Conservation (phyloP, 805 yeast species). For the Starmerella vitae region DNA sequence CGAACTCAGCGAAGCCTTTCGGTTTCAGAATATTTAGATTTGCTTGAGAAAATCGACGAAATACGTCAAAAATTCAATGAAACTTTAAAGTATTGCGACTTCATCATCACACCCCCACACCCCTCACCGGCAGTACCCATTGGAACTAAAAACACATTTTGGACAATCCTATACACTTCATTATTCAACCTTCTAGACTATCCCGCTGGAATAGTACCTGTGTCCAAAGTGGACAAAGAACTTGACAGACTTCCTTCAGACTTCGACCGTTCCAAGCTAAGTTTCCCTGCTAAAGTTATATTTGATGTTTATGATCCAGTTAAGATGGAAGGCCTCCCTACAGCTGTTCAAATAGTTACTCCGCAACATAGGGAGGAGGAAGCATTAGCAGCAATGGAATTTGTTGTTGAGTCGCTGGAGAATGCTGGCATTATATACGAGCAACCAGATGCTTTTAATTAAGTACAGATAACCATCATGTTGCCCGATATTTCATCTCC, state of each 20-base stretch:
- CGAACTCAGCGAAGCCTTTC: slow-evolving; percentile 25
- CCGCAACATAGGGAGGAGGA: slow-evolving; percentile 50
- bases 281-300: slow-evolving; percentile 33
- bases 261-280: slow-evolving; percentile 22
- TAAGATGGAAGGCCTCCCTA: slow-evolving; percentile 46
- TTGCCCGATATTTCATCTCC: neutral
- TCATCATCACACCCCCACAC: slow-evolving; percentile 30
- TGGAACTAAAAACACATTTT: slow-evolving; percentile 26
- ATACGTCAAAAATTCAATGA: slow-evolving; percentile 25
- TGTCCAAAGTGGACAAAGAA: slow-evolving; percentile 37
- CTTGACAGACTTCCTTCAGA: slow-evolving; percentile 25
- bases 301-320: slow-evolving; percentile 39
- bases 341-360: slow-evolving; percentile 51
- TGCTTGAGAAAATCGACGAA: slow-evolving; percentile 28
- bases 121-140: slow-evolving; percentile 34
- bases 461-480: neutral
- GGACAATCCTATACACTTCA: slow-evolving; percentile 40
- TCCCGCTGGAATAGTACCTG: slow-evolving; percentile 45
- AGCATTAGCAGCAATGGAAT: slow-evolving; percentile 36
- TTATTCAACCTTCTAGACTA: slow-evolving; percentile 44
- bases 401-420: slow-evolving; percentile 23
- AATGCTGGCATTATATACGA: slow-evolving; percentile 5
- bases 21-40: slow-evolving; percentile 26
- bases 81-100: slow-evolving; percentile 28
- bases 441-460: too few species aligned